Evolutionary conservation across 2,329 filamentous ascomycete species (phyloP).

Genomic region (Fusarium mexicanum): DNA sequence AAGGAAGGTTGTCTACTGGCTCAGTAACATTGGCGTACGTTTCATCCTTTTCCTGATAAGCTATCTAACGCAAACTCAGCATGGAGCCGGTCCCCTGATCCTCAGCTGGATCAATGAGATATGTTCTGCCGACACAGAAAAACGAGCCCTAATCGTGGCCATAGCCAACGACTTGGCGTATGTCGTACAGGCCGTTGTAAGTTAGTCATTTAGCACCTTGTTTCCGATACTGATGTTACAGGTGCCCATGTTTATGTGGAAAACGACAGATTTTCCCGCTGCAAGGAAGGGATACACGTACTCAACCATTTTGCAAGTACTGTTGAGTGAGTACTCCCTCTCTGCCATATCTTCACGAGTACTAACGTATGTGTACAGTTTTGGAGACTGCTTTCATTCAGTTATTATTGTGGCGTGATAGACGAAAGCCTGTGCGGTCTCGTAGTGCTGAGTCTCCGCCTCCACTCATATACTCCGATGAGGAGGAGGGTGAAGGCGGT

Average conservation of each 20-base stretch:
- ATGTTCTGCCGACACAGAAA: conserved; percentile 32
- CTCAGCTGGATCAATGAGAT: conserved; percentile 41
- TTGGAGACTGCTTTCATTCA: neutral
- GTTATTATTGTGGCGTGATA: neutral
- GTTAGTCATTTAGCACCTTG: accelerated
- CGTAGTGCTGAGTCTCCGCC: neutral
- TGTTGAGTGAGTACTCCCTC: neutral
- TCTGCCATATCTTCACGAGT: too few species aligned
- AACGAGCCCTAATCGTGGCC: conserved; percentile 27
- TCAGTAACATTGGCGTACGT: conserved; percentile 35
- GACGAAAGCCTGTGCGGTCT: neutral
- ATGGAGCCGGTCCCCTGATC: conserved; percentile 34
- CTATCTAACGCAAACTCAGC: neutral
- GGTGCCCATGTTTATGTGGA: conserved; percentile 1
- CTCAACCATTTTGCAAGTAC: neutral
- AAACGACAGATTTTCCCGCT: neutral
- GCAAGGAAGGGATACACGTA: neutral
- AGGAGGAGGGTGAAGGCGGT: neutral
- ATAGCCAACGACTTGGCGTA: conserved; percentile 21
- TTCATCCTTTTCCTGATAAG: neutral
- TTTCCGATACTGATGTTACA: neutral
- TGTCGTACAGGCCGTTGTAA: conserved; percentile 29
- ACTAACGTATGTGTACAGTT: neutral
- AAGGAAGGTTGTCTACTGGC: conserved; percentile 34
- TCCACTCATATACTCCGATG: neutral